Evolutionary conservation across 176 grass and related monocot genomes (phyloP), one percentile per base, ranked within the genome.

Genomic region (Stipa capillata): DNA sequence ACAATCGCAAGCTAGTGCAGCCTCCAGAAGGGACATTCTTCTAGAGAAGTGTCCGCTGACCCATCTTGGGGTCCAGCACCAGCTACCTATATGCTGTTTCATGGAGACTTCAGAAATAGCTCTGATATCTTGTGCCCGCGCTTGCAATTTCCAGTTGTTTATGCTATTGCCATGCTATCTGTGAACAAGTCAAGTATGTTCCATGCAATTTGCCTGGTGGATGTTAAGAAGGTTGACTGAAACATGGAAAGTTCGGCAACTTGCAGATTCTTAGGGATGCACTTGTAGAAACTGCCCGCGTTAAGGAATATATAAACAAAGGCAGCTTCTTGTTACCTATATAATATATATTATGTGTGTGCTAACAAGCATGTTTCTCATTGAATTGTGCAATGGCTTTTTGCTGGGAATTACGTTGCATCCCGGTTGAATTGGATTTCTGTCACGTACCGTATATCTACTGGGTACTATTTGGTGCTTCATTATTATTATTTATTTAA

Each of bases 1-100:
- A 94, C 10, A 94, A 91, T 73, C 85, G 92, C 33, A 94, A 91
- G 74, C 78, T 94, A 65, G 92, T 94, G 65, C 92, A 94, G 71
- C 85, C 92, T 66, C 92, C 92, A 5, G 92, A 94, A 72, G 92
- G 92, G 52, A 79, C 92, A 69, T 90, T 77, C 71, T 94, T 94
- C 84, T 94, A 86, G 58, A n/a, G 74, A 72, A 24, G 43, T 11
- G 23, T 0, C 54, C 6, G 11, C 27, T 27, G 3, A 8, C 45
- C 35, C 76, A 35, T 85, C 47, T 35, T 17, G 23, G 56, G 35
- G 73, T 63, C 40, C 83, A 62, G 71, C 16, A 25, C 4, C 67
- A 65, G 76, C n/a, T 16, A 79, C 65, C 12, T 25, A 21, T 79
- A 85, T 73, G 42, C 43, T 78, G 61, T 47, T 72, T 25, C 4